Base-by-base conservation (phyloP, 2,329 filamentous ascomycete genomes). In the Botrytis galanthina region DNA sequence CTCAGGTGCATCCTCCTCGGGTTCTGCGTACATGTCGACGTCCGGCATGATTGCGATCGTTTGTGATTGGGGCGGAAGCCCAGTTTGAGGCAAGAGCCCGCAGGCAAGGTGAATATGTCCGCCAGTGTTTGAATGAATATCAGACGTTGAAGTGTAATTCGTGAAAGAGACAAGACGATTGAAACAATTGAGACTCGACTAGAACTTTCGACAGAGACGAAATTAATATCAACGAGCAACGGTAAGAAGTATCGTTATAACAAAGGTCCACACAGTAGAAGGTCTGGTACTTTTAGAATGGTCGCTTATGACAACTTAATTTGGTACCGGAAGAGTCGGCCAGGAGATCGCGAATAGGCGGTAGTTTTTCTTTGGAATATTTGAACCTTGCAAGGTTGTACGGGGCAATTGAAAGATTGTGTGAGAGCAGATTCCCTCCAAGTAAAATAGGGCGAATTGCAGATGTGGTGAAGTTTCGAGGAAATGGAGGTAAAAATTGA, bases 21-120 rank as follows among this genome's bases (percentile, higher is more conserved):
- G 42, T 39, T 74, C 66, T 67, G 87, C 74, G 87, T 84, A 78
- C 89, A 85, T 77, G 83, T 87, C 77, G 54, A 73, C 32, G 59
- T 39, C 67, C 60, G 67, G 66, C 72, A 73, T 70, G n/a, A 37
- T 63, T 70, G 72, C 63, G 57, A 71, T 54, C 60, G 66, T 69
- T 54, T 60, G 59, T 62, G 63, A 70, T 63, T 61, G 64, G 72
- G 66, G 59, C 72, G 57, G 48, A 73, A 63, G 72, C 72, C 72
- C 72, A 63, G 57, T 73, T 46, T 61, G 66, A 73, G 72, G 72
- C 63, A 73, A 71, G 71, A 70, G 72, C 72, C 72, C 72, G 54
- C 66, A 70, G 72, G 72, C 72, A 71, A 42, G 37, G 59, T 35
- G 29, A 57, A 73, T 61, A 46, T 54, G 72, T 12, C 37, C 72